Evolutionary conservation across 192 early-diverging fungal genomes (phyloP).

Genomic region (Polychytrium aggregatum): DNA sequence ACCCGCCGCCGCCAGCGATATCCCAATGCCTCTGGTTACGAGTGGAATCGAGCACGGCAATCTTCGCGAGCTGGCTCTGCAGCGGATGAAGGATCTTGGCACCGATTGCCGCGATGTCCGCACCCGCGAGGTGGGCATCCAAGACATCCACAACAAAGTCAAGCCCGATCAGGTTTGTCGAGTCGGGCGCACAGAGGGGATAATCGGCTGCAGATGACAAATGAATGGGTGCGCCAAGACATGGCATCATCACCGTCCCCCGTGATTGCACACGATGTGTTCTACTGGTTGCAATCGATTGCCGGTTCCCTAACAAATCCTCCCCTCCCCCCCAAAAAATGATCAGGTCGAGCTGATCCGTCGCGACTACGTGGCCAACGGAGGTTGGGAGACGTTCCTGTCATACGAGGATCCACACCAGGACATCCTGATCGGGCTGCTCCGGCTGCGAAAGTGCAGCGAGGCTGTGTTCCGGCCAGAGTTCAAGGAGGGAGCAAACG

Average conservation of each 20-base stretch:
- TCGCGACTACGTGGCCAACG: conserved; percentile 95
- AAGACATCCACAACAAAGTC: conserved; percentile 93
- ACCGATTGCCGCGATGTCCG: conserved; percentile 94
- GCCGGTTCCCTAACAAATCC: too few relatives aligned
- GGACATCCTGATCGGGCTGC: conserved; percentile 91
- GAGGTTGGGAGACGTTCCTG: conserved; percentile 99
- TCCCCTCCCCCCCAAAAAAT: too few relatives aligned
- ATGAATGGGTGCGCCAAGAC: too few relatives aligned
- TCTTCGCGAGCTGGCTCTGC: conserved; percentile 84
- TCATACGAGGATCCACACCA: conserved; percentile 95
- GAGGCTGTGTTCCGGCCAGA: conserved; percentile 81
- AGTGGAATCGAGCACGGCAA: conserved; percentile 99
- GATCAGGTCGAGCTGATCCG: conserved; percentile 77
- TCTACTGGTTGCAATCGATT: too few relatives aligned
- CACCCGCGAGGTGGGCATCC: conserved; percentile 96
- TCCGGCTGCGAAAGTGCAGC: conserved; percentile 91
- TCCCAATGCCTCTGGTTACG: conserved; percentile 98
- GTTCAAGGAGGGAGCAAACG: conserved; percentile 57
- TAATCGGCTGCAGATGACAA: too few relatives aligned
- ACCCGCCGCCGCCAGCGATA: conserved; percentile 52
- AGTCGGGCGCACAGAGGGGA: background rate
- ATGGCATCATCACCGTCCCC: too few relatives aligned
- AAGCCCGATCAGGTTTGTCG: conserved; percentile 65
- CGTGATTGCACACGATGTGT: too few relatives aligned
- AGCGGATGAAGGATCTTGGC: conserved; percentile 94